phyloP scores from a whole-genome alignment of 805 yeast species.

The Wickerhamomyces bovis region DNA sequence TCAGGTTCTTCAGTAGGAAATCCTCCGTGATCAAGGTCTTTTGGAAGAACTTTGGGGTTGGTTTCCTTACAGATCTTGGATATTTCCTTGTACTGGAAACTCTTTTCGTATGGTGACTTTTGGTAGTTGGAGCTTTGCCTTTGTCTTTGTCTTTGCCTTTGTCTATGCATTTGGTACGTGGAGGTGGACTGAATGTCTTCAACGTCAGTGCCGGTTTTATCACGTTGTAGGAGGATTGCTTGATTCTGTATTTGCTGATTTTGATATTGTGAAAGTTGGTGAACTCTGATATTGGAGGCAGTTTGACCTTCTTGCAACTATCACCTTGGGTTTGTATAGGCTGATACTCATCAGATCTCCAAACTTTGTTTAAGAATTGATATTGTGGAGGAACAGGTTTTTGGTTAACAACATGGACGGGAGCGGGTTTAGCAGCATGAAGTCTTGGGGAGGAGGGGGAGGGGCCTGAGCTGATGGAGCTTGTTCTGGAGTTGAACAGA shows the following conservation, averaged over 20 bases:
- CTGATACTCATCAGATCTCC: neutral
- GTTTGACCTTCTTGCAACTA: slow-evolving; percentile 1
- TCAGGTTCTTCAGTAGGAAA: neutral
- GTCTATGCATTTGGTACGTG: no score
- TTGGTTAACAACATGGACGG: neutral
- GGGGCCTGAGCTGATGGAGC: neutral
- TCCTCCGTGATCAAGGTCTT: neutral
- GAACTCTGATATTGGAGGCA: slow-evolving; percentile 9
- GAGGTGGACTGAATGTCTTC: neutral
- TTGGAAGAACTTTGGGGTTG: neutral
- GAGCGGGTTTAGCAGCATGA: neutral
- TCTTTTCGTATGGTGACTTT: neutral
- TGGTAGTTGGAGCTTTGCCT: neutral
- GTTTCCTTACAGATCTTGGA: neutral
- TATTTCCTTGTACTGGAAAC: neutral
- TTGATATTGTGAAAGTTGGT: slow-evolving; percentile 2
- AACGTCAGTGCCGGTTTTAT: neutral
- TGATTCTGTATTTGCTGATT: neutral
- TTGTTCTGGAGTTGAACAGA: neutral
- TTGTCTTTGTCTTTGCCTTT: neutral
- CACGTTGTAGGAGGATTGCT: neutral
- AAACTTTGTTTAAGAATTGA: neutral
- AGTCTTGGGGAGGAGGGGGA: neutral
- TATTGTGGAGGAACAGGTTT: neutral
- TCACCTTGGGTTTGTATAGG: neutral